Conservation (phyloP, 2,329 filamentous ascomycete genomes). For the Alternaria arbusti region DNA sequence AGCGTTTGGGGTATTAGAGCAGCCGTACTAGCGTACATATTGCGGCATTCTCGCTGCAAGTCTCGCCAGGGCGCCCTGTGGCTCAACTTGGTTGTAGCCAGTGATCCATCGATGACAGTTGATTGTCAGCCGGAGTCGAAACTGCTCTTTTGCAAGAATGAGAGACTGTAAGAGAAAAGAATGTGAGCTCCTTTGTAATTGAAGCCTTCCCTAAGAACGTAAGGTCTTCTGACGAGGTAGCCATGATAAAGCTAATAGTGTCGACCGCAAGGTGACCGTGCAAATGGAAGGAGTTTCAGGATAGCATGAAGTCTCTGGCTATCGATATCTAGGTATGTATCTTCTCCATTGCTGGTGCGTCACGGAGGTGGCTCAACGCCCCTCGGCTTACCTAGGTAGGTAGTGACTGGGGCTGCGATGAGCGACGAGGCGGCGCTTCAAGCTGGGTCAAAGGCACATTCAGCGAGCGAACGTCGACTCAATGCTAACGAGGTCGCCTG, state of each 20-base stretch:
- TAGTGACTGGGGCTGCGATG: background rate
- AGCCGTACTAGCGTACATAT: background rate
- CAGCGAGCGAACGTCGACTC: background rate
- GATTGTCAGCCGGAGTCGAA: background rate
- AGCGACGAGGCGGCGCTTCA: background rate
- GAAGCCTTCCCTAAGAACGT: background rate
- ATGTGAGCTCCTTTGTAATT: background rate
- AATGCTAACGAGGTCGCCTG: background rate
- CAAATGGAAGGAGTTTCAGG: background rate
- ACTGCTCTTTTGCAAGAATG: background rate
- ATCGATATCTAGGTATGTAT: background rate
- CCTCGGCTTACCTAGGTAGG: background rate
- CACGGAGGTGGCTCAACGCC: background rate
- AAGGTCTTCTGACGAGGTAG: background rate
- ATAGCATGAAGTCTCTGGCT: background rate
- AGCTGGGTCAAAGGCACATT: background rate
- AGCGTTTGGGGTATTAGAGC: background rate
- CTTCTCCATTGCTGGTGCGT: background rate
- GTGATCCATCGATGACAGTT: background rate
- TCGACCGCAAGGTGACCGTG: background rate
- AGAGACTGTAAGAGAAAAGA: background rate
- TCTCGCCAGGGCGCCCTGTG: background rate
- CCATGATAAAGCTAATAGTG: background rate
- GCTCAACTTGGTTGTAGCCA: background rate
- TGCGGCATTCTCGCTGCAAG: background rate